A percentile compares a stretch with the other conserved stretches of the same genome.
These are phyloP conservation scores for Didymella sp. DNA, from an alignment of 2,329 filamentous ascomycete species.

Conservation along the genomic window DNA sequence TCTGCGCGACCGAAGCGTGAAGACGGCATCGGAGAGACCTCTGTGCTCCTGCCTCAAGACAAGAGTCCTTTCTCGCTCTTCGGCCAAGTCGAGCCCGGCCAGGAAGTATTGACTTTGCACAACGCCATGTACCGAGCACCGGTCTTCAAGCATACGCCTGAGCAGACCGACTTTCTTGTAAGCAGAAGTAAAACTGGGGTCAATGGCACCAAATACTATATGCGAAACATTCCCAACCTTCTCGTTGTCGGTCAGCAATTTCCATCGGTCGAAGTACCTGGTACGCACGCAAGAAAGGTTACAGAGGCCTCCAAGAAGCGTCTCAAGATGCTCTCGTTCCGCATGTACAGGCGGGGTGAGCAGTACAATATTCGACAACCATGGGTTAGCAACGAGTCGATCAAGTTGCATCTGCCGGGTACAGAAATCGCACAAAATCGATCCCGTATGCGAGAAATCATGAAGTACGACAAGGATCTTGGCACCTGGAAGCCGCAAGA, in stretches of 20 bases:
- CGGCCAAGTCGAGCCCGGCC: constrained; percentile 87
- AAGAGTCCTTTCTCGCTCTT: constrained; percentile 96
- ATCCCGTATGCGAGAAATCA: constrained; percentile 96
- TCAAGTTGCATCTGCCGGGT: constrained; percentile 79
- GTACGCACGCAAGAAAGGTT: constrained; percentile 91
- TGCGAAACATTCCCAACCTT: constrained; percentile 89
- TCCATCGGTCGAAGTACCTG: constrained; percentile 89
- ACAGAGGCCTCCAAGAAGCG: constrained; percentile 97
- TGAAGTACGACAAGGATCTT: constrained; percentile 85
- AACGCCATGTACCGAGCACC: constrained; percentile 96
- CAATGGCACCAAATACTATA: constrained; percentile 78
- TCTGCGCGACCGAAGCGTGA: constrained; percentile 77
- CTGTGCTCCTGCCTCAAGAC: constrained; percentile 88
- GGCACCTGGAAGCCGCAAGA: constrained; percentile 80
- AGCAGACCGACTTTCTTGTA: constrained; percentile 83
- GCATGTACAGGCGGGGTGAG: constrained; percentile 79
- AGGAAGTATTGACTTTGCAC: constrained; percentile 88
- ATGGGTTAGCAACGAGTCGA: constrained; percentile 75
- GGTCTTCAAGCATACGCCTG: constrained; percentile 84
- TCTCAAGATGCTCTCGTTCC: constrained; percentile 93
- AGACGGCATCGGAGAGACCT: constrained; percentile 76
- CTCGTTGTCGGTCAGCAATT: constrained; percentile 93
- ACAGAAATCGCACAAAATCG: constrained; percentile 95
- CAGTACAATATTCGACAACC: constrained; percentile 73
- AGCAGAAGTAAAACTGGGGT: constrained; percentile 81